Percentiles rank a stretch among this genome's conserved stretches.
Conservation (phyloP, 192 early-diverging fungal species). For the Spizellomyces punctatus region DNA sequence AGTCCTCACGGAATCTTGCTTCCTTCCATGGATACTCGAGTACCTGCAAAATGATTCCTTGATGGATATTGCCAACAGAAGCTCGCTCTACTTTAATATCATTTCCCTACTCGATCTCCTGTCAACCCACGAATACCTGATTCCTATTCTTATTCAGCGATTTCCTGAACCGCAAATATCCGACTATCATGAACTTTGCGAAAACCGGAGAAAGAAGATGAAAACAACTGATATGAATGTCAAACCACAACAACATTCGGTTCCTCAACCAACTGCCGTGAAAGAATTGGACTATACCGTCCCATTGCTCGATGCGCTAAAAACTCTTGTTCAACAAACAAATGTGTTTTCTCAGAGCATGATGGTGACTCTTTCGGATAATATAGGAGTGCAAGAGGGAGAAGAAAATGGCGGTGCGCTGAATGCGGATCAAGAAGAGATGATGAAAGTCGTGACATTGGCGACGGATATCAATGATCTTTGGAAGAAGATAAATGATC, state of each 20-base stretch:
- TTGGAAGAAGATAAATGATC: conserved; percentile 13
- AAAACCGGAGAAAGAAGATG: background rate
- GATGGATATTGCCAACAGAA: conserved; percentile 6
- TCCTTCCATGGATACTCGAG: background rate
- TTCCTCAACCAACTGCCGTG: too few relatives aligned
- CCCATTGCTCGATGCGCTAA: background rate
- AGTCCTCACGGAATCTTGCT: conserved; percentile 1
- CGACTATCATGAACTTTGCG: background rate
- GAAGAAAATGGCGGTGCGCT: background rate
- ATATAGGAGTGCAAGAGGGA: background rate
- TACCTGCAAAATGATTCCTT: conserved; percentile 18
- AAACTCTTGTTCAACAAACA: background rate
- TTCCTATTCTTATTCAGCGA: conserved; percentile 3
- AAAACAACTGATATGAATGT: background rate
- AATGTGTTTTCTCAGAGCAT: conserved; percentile 3
- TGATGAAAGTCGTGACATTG: background rate
- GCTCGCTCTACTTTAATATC: background rate
- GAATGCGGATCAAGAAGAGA: conserved; percentile 1
- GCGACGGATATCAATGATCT: background rate
- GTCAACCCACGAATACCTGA: conserved; percentile 1
- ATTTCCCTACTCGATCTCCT: background rate
- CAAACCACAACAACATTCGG: background rate
- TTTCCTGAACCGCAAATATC: background rate
- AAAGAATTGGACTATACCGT: background rate
- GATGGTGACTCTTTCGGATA: background rate